Evolutionary conservation across 2,329 filamentous ascomycete species (phyloP), one percentile per base, ranked within the genome.

Genomic region (Alternaria gaisen): DNA sequence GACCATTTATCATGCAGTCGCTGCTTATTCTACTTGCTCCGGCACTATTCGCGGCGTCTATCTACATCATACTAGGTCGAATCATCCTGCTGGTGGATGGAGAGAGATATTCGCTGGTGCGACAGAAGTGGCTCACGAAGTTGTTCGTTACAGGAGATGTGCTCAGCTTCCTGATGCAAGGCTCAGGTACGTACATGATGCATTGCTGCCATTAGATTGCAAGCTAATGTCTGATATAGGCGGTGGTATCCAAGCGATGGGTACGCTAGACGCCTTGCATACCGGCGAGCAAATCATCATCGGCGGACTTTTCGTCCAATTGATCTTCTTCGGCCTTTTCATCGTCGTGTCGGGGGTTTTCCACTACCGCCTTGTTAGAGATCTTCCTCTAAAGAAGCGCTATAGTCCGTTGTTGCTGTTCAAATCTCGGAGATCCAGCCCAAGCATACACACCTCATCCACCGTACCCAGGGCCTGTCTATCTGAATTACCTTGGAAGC

Each of bases 301-400:
- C 22, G 61, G 53, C 5, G 70, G 70, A 10, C 75, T 86, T 3
- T 71, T 80, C 18, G 69, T 85, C 26, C 83, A 86, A 57, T 72
- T 86, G 18, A 34, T 80, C 60, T 81, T 83, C 63, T 85, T 86
- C 66, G 79, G 76, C 5, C 74, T 84, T 61, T 86, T 86, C 72
- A 76, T 83, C 46, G 51, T 73, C 30, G 58, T 68, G 5, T 62
- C 61, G 2, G 60, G 34, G 4, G 41, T 68, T 1, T 72, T 74
- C 26, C 70, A 73, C 41, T 44, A 55, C 28, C 68, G 70, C 6
- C 40, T 71, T 4, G 42, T 58, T 22, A 62, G 60, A 22, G 61
- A 62, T 5, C 58, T 56, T 34, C 58, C 53, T 11, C 57, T 58
- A 0, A 40, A 61, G 22, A 64, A 52, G 20, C 56, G 40, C 30